Base-by-base conservation (phyloP, 805 yeast species). In the Teunomyces lycoperdinae region DNA sequence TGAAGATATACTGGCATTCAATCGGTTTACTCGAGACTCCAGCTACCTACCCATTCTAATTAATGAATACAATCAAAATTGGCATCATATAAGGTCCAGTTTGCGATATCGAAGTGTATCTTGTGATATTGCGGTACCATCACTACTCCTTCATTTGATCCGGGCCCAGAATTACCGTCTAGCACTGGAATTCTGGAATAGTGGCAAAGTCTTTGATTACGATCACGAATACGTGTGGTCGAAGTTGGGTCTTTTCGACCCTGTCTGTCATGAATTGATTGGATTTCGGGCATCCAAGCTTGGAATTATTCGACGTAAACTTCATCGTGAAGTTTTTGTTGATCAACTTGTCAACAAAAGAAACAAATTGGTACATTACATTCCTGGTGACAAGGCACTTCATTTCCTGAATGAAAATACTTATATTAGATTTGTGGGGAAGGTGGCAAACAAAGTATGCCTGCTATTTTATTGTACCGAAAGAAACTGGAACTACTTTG, bases 171-270 rank as follows among this genome's bases (percentile, higher is more conserved):
- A 38, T 11, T 38, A 20, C 26, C 41, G 41, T n/a, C 28, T 38
- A 11, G 28, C 41, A 10, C 28, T 24, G 41, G 28, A 38, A 10
- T 38, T 38, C 14, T 38, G 41, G 41, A 38, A 16, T 11, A 28
- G 7, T 14, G 30, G 17, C 14, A 13, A 9, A 3, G 14, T 24
- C 5, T 26, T 29, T 13, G 13, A 14, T 11, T 24, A 11, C 34
- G 43, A 41, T 33, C 34, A 27, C 26, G 43, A 41, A 14, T 29
- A 28, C 24, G 9, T 29, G 7, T 41, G 43, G 43, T 41, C 29
- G 2, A 41, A 41, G n/a, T 41, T 41, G 27, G 14, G 34, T n/a
- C 43, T 41, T 9, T 41, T 41, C 16, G 43, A 41, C 34, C 32
- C 43, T 1, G 9, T 5, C 6, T 28, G 34, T 16, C 43, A 41